These are phyloP conservation scores for Mucor irregularis DNA, from an alignment of 371 early-diverging fungal genomes.

Conservation along the genomic window DNA sequence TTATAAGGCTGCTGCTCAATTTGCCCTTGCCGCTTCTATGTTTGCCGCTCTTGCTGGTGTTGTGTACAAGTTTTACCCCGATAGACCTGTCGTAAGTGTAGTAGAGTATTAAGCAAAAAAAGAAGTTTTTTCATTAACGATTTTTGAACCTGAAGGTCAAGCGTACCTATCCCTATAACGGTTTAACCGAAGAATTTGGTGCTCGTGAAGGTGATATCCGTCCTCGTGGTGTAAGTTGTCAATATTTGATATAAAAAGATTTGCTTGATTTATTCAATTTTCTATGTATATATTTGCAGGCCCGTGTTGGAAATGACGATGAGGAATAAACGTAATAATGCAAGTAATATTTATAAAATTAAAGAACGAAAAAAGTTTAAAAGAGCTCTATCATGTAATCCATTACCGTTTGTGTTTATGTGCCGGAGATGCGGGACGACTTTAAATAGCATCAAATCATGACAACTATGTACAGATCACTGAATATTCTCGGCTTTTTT, in stretches of 20 bases:
- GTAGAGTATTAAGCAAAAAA: not conserved
- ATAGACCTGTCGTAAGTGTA: constrained; percentile 42
- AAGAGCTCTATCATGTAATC: too few species aligned
- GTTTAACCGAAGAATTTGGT: constrained; percentile 49
- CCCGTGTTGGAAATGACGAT: constrained; percentile 25
- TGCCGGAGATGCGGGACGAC: too few species aligned
- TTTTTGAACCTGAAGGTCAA: constrained; percentile 23
- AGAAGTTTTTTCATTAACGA: not conserved
- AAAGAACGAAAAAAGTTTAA: too few species aligned
- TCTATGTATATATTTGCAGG: constrained; percentile 8
- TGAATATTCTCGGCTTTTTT: too few species aligned
- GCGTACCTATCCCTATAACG: constrained; percentile 53
- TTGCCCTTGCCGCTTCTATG: constrained; percentile 38
- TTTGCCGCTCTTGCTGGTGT: constrained; percentile 48
- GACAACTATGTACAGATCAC: too few species aligned
- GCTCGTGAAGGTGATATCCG: constrained; percentile 47
- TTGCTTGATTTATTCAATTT: not conserved
- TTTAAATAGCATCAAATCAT: too few species aligned
- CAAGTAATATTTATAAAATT: too few species aligned
- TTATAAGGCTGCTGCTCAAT: constrained; percentile 53
- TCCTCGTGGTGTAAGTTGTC: constrained; percentile 46
- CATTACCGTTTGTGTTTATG: too few species aligned
- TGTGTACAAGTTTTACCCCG: constrained; percentile 48
- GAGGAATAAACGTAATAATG: constrained; percentile 5
- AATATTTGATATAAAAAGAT: not conserved